Percentiles rank a stretch among this genome's conserved stretches.
Conservation (phyloP, 805 yeast species). For the Spathaspora gorwiae region DNA sequence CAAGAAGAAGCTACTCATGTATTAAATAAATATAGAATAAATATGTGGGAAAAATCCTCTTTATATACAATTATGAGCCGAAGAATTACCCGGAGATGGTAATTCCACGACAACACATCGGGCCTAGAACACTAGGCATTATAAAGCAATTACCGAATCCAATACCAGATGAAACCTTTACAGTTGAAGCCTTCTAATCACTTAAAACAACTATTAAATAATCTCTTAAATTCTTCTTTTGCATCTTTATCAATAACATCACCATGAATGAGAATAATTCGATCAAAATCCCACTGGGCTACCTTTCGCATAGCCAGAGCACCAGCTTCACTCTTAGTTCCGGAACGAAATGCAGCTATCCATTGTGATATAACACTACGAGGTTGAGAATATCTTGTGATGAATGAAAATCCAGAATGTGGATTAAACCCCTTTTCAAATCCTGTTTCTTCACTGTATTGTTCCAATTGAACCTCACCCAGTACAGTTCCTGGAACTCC, state of each 20-base stretch:
- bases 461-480: constrained; percentile 20
- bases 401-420: constrained; percentile 33
- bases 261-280: constrained; percentile 53
- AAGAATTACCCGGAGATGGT: too few relatives aligned
- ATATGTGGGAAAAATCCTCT: too few relatives aligned
- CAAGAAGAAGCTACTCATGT: too few relatives aligned
- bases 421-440: constrained; percentile 37
- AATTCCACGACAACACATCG: too few relatives aligned
- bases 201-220: not conserved
- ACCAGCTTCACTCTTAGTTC: not conserved
- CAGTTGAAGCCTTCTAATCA: too few relatives aligned
- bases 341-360: not conserved
- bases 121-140: too few relatives aligned
- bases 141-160: too few relatives aligned
- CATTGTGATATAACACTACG: constrained; percentile 26
- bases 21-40: too few relatives aligned
- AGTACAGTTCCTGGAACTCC: constrained; percentile 20
- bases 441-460: constrained; percentile 34
- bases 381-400: constrained; percentile 34
- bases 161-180: too few relatives aligned
- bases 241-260: constrained; percentile 39
- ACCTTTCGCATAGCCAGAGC: not conserved
- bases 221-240: constrained; percentile 12
- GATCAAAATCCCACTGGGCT: constrained; percentile 36
- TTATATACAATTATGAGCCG: too few relatives aligned